Percentiles rank a stretch among this genome's conserved stretches.
phyloP scores from a whole-genome alignment of 306 rosid genomes.

The Comarum palustre region DNA sequence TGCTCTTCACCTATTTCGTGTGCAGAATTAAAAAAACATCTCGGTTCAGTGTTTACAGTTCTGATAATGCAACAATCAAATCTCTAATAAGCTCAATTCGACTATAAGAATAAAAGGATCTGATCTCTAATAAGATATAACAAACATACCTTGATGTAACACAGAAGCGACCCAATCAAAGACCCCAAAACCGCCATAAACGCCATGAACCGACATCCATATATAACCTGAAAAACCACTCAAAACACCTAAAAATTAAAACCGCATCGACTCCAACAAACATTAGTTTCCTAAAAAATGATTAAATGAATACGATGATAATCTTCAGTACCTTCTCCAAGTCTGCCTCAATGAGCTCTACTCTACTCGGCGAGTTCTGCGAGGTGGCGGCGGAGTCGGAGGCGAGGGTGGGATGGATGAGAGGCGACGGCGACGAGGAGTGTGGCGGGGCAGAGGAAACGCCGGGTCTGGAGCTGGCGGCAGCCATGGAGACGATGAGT shows the following conservation, averaged over 20 bases:
- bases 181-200: constrained; percentile 86
- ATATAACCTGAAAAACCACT: constrained; percentile 48
- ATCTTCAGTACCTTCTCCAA: constrained; percentile 51
- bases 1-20: background rate
- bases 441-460: constrained; percentile 40
- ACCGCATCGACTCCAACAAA: too few relatives aligned
- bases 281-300: too few relatives aligned
- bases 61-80: background rate
- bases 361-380: constrained; percentile 7
- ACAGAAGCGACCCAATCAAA: constrained; percentile 65
- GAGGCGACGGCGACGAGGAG: constrained; percentile 34
- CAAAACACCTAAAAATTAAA: background rate
- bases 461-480: constrained; percentile 32
- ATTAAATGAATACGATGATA: background rate
- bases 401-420: constrained; percentile 28
- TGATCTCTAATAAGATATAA: background rate
- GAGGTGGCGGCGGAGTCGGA: constrained; percentile 23
- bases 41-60: background rate
- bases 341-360: constrained; percentile 44
- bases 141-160: constrained; percentile 71
- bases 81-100: background rate
- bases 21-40: too few relatives aligned
- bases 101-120: background rate
- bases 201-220: constrained; percentile 70
- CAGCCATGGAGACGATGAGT: constrained; percentile 28